Evolutionary conservation across 177 flowering plant genomes (phyloP).

Genomic region (Telopea speciosissima): DNA sequence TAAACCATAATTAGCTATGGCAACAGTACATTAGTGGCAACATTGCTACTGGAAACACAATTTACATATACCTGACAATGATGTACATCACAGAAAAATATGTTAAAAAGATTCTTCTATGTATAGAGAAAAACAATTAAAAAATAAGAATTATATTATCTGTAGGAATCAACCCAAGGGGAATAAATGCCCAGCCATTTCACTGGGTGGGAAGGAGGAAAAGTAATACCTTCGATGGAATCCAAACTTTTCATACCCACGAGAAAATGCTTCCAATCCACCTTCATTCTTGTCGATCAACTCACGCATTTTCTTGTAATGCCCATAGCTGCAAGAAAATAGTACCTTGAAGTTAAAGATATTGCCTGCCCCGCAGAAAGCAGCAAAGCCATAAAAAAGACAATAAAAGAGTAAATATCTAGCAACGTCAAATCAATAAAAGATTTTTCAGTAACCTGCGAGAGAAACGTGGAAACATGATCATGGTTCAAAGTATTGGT

Average conservation of each 20-base stretch:
- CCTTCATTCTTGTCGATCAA: slow-evolving; percentile 86
- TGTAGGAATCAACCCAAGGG: background rate
- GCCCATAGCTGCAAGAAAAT: slow-evolving; percentile 35
- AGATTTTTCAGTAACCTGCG: no score
- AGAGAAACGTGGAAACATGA: no score
- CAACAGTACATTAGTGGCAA: no score
- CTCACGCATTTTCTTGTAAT: slow-evolving; percentile 63
- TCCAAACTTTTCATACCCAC: slow-evolving; percentile 90
- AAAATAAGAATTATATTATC: background rate
- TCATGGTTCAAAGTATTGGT: no score
- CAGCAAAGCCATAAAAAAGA: no score
- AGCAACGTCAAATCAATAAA: no score
- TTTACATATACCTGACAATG: background rate
- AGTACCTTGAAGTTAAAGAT: no score
- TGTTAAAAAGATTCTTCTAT: background rate
- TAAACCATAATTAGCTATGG: no score
- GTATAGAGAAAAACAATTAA: background rate
- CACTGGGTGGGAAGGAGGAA: background rate
- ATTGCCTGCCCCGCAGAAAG: no score
- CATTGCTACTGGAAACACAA: background rate
- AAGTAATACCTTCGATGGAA: slow-evolving; percentile 47
- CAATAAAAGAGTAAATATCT: no score
- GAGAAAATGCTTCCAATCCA: slow-evolving; percentile 83
- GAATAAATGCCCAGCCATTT: background rate
- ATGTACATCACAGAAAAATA: background rate